Base-by-base conservation (phyloP, 2,329 filamentous ascomycete genomes). In the Scedosporium aurantiacum region DNA sequence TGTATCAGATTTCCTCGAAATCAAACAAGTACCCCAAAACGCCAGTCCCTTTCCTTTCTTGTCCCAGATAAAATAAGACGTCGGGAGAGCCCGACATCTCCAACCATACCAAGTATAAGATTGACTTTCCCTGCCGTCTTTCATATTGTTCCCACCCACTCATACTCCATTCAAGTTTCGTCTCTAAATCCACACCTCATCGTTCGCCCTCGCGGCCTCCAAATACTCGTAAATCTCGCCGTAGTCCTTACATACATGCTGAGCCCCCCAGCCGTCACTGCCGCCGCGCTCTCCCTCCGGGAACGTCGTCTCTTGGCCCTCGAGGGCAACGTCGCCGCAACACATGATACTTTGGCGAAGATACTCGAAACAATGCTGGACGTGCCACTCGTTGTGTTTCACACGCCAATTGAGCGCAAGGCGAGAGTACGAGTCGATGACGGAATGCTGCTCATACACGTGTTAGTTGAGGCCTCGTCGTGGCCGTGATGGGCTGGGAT, bases 361-460 rank as follows among this genome's bases (percentile, higher is more conserved):
- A 67, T 79, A 79, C 65, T 76, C 74, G 67, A 78, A 76, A 70
- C 77, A 79, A 70, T 79, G 77, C 60, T 75, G 74, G 71, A 79
- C 76, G 67, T 79, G 76, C 73, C 63, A 64, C 25, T 64, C 60
- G 45, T 58, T 58, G 57, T 63, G 61, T 37, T 52, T 54, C 21
- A 43, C n/a, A 5, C 52, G 59, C 23, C 60, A 61, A 47, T 63
- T 63, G n/a, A 65, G 63, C 25, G 61, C 59, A 37, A 60, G 54
- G 18, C 64, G 61, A 12, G 66, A 62, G 62, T 75, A 74, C 16
- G 70, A 70, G 57, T 71, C 67, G 16, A 72, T 69, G 54, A 78
- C 76, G 40, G 73, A 41, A 43, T 64, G 54, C 63, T 68, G 64
- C 73, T 41, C 5, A 41, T 47, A 25, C 56, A 28, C 12, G 54